Evolutionary conservation across 495 filamentous ascomycete genomes (phyloP), one percentile per base, ranked within the genome.

Genomic region (Podospora appendiculata): DNA sequence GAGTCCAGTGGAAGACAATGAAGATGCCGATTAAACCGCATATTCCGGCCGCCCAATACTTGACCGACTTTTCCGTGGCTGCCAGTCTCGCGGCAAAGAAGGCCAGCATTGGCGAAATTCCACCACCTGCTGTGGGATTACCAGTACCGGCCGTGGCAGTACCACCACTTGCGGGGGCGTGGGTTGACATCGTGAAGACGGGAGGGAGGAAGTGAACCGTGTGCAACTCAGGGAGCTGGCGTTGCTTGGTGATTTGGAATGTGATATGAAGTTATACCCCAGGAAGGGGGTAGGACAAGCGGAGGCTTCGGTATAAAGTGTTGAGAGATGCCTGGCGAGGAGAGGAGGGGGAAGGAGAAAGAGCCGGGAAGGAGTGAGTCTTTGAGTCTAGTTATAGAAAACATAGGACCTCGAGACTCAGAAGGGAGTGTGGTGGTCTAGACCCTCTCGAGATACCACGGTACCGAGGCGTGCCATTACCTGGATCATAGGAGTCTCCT

Each of bases 11-110:
- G 38, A 68, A 64, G 39, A 79, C n/a, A 14, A 75, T 68, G 56
- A 79, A 79, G 46, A 80, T 40, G 39, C 59, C 71, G 14, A 80
- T 70, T n/a, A 81, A 67, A 7, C 69, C 69, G 45, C 64, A 65
- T 5, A 80, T 60, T 16, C 65, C 67, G 6, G 66, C 70, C 41
- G 73, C 73, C 49, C 73, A 81, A 36, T 67, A 67, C 33, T 61
- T 69, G 45, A 70, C 47, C 6, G 62, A 48, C 38, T 64, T 50
- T 34, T 65, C 60, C 52, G 70, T 78, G 14, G 61, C 44, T 25
- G 52, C 47, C 54, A 66, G 66, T 35, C 69, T 59, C 40, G 19
- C 18, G 13, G 53, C 58, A 19, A 73, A 62, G 43, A 53, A 64
- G 18, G 56, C 57, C 4, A 51, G 46, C 10, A 48, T 49, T 41